phyloP scores from a whole-genome alignment of 2,329 filamentous ascomycete species.

The Aphanoascus verrucosus region DNA sequence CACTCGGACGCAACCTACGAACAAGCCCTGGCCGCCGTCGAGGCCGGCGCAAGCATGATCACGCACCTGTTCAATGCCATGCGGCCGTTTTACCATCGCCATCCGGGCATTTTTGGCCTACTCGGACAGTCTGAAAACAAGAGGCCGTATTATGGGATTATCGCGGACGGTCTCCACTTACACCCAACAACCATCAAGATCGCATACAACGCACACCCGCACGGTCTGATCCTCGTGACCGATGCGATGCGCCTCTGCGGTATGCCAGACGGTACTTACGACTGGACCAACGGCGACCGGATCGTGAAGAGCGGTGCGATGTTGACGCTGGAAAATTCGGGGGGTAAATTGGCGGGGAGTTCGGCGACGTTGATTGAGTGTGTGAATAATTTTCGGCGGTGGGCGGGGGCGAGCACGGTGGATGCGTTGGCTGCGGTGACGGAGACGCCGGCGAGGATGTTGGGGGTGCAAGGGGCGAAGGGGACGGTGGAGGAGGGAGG shows the following conservation, averaged over 20 bases:
- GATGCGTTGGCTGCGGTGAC: constrained; percentile 33
- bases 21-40: constrained; percentile 59
- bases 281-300: constrained; percentile 65
- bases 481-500: constrained; percentile 31
- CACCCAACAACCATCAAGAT: constrained; percentile 84
- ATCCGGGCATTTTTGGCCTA: constrained; percentile 81
- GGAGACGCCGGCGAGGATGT: constrained; percentile 30
- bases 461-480: constrained; percentile 32
- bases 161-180: constrained; percentile 81
- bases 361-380: constrained; percentile 36
- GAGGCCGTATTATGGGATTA: constrained; percentile 73
- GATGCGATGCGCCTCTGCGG: constrained; percentile 86
- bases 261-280: constrained; percentile 70
- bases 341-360: constrained; percentile 67
- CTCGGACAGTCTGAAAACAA: constrained; percentile 53
- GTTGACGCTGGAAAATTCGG: constrained; percentile 65
- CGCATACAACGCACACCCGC: constrained; percentile 74
- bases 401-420: constrained; percentile 31
- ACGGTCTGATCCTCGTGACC: constrained; percentile 77
- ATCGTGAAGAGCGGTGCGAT: constrained; percentile 54
- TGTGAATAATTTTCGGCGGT: constrained; percentile 36
- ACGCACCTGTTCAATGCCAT: constrained; percentile 94
- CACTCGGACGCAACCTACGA: constrained; percentile 84
- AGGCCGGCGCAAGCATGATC: constrained; percentile 74
- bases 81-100: constrained; percentile 79